These are phyloP conservation scores for Triticum timopheevii DNA, from an alignment of 176 grass and related monocot genomes.

Conservation along the genomic window DNA sequence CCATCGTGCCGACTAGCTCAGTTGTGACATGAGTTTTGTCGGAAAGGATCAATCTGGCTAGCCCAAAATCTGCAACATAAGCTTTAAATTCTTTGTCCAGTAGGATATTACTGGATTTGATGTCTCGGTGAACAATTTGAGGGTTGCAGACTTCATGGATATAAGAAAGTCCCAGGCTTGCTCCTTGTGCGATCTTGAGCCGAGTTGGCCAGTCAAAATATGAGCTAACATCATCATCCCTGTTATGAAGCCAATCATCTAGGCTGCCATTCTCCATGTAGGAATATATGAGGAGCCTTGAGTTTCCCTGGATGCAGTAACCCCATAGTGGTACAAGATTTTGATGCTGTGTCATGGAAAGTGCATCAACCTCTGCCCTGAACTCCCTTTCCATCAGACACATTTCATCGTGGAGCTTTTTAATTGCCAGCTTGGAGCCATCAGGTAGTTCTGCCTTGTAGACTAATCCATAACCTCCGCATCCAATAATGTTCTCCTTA, in stretches of 20 bases:
- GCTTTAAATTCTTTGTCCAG: constrained; percentile 66
- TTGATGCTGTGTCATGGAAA: constrained; percentile 40
- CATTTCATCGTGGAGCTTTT: constrained; percentile 43
- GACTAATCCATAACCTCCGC: constrained; percentile 52
- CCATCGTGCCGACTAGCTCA: constrained; percentile 63
- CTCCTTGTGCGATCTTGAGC: constrained; percentile 51
- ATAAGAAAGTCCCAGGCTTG: constrained; percentile 46
- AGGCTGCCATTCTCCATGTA: neutral
- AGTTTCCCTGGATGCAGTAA: constrained; percentile 43
- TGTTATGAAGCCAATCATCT: neutral
- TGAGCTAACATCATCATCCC: constrained; percentile 21
- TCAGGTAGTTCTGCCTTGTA: constrained; percentile 40
- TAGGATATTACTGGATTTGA: constrained; percentile 82
- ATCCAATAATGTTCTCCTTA: constrained; percentile 44
- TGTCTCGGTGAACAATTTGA: constrained; percentile 68
- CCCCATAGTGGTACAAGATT: constrained; percentile 51
- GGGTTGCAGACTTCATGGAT: constrained; percentile 61
- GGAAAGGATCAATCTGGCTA: constrained; percentile 60
- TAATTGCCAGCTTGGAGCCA: constrained; percentile 44
- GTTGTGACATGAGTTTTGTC: constrained; percentile 81
- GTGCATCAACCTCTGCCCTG: constrained; percentile 43
- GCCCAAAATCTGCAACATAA: constrained; percentile 78
- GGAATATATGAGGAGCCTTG: constrained; percentile 23
- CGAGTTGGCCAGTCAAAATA: constrained; percentile 47
- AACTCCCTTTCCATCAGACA: constrained; percentile 47